phyloP scores from a whole-genome alignment of 2,329 filamentous ascomycete species.

The Knoxdaviesia capensis region DNA sequence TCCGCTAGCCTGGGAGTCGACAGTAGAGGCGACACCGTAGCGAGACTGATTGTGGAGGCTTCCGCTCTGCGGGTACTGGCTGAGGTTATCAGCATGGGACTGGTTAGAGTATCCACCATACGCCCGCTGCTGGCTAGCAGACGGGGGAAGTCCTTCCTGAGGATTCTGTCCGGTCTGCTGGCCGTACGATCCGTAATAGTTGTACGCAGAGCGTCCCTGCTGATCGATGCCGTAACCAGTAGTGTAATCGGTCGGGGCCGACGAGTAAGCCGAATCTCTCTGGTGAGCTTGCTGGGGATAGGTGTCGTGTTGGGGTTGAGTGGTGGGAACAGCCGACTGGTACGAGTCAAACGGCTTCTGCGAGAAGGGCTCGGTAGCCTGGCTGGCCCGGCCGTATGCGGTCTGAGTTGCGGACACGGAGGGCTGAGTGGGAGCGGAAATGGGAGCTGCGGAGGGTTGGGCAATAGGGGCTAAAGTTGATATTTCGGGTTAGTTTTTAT shows the following conservation, averaged over 20 bases:
- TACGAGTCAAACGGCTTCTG: slow-evolving; percentile 52
- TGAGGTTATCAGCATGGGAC: slow-evolving; percentile 40
- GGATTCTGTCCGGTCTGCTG: slow-evolving; percentile 40
- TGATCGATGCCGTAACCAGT: slow-evolving; percentile 69
- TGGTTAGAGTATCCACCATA: slow-evolving; percentile 53
- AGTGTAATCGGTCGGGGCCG: slow-evolving; percentile 60
- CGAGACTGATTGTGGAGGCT: slow-evolving; percentile 31
- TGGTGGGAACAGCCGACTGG: too few relatives aligned
- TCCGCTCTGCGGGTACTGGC: slow-evolving; percentile 57
- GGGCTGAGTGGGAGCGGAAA: too few relatives aligned
- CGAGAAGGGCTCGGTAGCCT: slow-evolving; percentile 27
- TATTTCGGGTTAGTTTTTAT: too few relatives aligned
- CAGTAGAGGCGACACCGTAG: slow-evolving; percentile 31
- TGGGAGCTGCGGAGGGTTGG: too few relatives aligned
- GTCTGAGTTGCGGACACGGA: too few relatives aligned
- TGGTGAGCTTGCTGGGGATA: too few relatives aligned
- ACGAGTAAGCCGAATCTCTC: slow-evolving; percentile 34
- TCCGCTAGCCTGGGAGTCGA: slow-evolving; percentile 67
- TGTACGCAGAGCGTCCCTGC: slow-evolving; percentile 54
- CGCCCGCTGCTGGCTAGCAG: slow-evolving; percentile 24
- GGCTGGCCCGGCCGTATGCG: too few relatives aligned
- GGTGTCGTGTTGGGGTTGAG: too few relatives aligned
- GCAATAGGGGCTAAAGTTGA: too few relatives aligned
- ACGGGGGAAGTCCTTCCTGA: slow-evolving; percentile 44
- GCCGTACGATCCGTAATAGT: slow-evolving; percentile 46